A percentile compares a stretch with the other conserved stretches of the same genome.
phyloP scores from a whole-genome alignment of 176 grass and related monocot genomes.

The Leersia perrieri region DNA sequence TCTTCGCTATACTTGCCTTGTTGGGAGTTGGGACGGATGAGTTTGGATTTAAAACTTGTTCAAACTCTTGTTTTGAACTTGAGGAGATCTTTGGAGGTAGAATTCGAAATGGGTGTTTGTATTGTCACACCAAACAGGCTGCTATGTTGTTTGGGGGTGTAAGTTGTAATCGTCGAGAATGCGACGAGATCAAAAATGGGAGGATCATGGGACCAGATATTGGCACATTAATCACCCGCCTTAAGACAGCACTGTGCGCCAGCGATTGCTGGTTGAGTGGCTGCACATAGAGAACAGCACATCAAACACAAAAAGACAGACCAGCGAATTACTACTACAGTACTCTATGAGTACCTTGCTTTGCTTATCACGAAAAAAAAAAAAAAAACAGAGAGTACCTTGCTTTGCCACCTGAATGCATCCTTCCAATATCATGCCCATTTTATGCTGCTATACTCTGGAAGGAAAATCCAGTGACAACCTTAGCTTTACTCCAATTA shows the following conservation, averaged over 20 bases:
- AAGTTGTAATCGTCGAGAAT: background rate
- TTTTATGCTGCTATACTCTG: background rate
- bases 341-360: no score
- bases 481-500: background rate
- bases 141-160: background rate
- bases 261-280: background rate
- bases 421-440: background rate
- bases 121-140: background rate
- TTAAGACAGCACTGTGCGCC: background rate
- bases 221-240: background rate
- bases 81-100: background rate
- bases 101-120: background rate
- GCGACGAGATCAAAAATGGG: background rate
- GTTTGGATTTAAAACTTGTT: background rate
- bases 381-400: background rate
- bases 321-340: background rate
- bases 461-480: background rate
- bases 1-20: background rate
- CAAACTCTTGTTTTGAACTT: background rate
- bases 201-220: background rate
- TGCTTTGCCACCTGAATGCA: background rate
- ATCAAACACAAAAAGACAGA: background rate
- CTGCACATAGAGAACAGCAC: background rate
- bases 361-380: background rate
- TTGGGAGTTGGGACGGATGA: no score